Conservation (phyloP, 306 rosid species). For the Leucaena leucocephala region DNA sequence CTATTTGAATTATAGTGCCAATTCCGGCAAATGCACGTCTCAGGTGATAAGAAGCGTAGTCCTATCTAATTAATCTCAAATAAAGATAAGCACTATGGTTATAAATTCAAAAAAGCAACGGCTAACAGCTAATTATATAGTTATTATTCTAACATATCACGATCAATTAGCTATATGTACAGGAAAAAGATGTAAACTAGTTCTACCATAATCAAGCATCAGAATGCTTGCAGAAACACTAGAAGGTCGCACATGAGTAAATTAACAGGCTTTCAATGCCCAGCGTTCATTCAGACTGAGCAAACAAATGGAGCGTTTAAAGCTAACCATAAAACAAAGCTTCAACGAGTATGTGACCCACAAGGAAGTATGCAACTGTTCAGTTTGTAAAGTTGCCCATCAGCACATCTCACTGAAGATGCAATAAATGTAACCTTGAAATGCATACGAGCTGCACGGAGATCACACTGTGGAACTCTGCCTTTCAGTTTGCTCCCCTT, state of each 20-base stretch:
- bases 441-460: constrained; percentile 26
- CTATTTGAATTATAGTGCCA: neutral
- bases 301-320: constrained; percentile 27
- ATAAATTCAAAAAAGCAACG: neutral
- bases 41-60: neutral
- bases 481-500: constrained; percentile 31
- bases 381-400: constrained; percentile 39
- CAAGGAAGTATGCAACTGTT: constrained; percentile 41
- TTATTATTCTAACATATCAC: constrained; percentile 32
- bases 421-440: constrained; percentile 49
- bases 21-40: neutral
- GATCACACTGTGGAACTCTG: constrained; percentile 29
- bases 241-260: constrained; percentile 10
- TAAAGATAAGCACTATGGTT: neutral
- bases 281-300: constrained; percentile 22
- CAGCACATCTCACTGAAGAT: constrained; percentile 46
- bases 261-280: constrained; percentile 28
- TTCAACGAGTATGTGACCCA: constrained; percentile 31
- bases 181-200: constrained; percentile 21
- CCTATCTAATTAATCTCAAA: neutral
- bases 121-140: neutral
- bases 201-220: constrained; percentile 26
- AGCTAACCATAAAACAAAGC: constrained; percentile 23
- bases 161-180: constrained; percentile 36
- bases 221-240: constrained; percentile 34